Evolutionary conservation across 2,329 filamentous ascomycete genomes (phyloP), one percentile per base, ranked within the genome.

Genomic region (Plenodomus biglobosus): DNA sequence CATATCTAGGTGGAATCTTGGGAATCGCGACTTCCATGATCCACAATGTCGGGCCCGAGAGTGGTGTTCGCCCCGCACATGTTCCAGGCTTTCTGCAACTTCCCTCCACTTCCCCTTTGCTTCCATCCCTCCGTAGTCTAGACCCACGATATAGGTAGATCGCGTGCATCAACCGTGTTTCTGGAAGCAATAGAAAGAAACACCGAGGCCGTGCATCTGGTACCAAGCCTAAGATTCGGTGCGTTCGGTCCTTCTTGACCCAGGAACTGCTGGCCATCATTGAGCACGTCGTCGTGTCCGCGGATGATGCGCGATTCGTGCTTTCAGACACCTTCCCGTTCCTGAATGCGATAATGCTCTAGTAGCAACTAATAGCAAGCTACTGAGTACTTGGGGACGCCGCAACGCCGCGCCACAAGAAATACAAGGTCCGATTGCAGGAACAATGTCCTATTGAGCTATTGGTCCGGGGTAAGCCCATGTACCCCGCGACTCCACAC

Each of bases 341-440:
- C 51, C 51, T 55, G 53, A 47, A 34, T n/a, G 22, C 16, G 22
- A 20, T 17, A 4, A 40, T 24, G 32, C 22, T 42, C 17, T 38
- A 32, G 13, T 11, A 32, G 27, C 27, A 32, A 7, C 15, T 3
- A 11, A 11, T 32, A 3, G 11, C 15, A 32, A 3, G 11, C 27
- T 32, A 32, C 27, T 32, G 27, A 6, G 6, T 16, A 35, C 7
- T 34, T 20, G 19, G 20, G 21, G 18, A 18, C 40, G 43, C 42
- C 42, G 39, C 37, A 41, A 46, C 36, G 48, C 30, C 37, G 44
- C 50, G 45, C 44, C 45, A 50, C 40, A 40, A 8, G 21, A 13
- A 15, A 32, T 32, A 44, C 52, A 39, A 46, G 27, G 27, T 52
- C 52, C 54, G 44, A 62, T 62, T 62, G 58, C 54, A 61, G 59